Evolutionary conservation across 768 basidiomycete genomes (phyloP).

Genomic region (Tremella yokohamensis): DNA sequence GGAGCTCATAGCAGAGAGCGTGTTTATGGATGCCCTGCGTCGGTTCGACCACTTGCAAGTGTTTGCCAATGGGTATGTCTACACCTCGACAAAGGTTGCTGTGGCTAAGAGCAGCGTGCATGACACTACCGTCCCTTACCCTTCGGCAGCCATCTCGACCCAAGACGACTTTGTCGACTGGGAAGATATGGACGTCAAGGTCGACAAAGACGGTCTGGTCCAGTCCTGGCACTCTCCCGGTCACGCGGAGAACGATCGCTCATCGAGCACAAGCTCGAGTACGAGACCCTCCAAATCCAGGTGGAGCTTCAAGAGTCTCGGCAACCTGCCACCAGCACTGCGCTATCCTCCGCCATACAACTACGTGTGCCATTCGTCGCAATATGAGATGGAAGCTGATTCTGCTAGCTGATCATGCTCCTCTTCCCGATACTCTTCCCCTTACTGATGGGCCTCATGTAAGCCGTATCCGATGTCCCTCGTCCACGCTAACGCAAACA

Average conservation of each 20-base stretch:
- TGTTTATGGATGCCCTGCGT: conserved; percentile 28
- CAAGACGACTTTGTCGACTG: conserved; percentile 31
- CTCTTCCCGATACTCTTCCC: conserved; percentile 35
- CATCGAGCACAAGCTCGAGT: not conserved
- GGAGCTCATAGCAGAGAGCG: conserved; percentile 12
- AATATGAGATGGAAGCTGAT: not conserved
- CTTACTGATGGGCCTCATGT: conserved; percentile 31
- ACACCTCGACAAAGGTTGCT: not conserved
- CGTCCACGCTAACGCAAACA: not conserved
- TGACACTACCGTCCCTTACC: conserved; percentile 39
- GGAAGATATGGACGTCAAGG: conserved; percentile 21
- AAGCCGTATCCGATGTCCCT: not conserved
- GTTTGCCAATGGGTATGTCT: conserved; percentile 36
- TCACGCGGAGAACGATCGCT: not conserved
- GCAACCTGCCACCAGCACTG: conserved; percentile 34
- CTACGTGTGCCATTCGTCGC: conserved; percentile 23
- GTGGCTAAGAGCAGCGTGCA: conserved; percentile 20
- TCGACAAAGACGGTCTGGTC: conserved; percentile 31
- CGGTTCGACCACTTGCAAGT: conserved; percentile 26
- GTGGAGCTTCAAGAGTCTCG: conserved; percentile 11
- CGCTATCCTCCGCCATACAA: conserved; percentile 37
- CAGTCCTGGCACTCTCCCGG: not conserved
- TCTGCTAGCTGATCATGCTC: conserved; percentile 26
- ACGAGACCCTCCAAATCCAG: conserved; percentile 10
- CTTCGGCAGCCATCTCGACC: conserved; percentile 30